phyloP scores from a whole-genome alignment of 345 rosid genomes.

The Syzygium aqueum region DNA sequence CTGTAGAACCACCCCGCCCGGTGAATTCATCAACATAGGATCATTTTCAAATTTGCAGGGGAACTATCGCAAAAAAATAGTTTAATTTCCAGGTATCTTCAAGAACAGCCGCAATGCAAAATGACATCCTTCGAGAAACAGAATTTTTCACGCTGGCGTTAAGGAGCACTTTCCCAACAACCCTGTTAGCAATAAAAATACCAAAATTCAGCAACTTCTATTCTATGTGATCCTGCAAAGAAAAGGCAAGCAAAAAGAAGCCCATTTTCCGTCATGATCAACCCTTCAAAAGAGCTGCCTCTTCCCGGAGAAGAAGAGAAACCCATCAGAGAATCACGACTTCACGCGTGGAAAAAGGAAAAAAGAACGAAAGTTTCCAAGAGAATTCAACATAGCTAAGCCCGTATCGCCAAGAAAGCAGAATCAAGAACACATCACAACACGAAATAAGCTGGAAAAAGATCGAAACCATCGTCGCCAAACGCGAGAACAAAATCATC shows the following conservation, averaged over 20 bases:
- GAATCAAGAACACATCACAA: neutral
- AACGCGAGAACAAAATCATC: neutral
- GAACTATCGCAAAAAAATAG: neutral
- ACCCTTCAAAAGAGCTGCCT: neutral
- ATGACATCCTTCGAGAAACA: neutral
- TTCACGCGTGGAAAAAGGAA: neutral
- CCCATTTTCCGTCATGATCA: neutral
- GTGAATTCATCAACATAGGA: neutral
- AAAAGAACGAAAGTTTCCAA: neutral
- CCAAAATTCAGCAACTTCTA: neutral
- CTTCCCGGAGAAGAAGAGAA: neutral
- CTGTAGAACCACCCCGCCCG: constrained; percentile 46
- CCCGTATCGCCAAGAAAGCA: neutral
- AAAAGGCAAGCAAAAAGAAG: neutral
- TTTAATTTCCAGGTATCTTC: neutral
- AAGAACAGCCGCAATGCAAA: neutral
- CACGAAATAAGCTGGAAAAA: neutral
- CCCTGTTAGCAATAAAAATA: neutral
- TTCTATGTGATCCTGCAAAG: neutral
- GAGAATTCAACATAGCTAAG: neutral
- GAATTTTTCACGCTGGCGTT: neutral
- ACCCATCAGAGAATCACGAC: neutral
- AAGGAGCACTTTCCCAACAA: neutral
- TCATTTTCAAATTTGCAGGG: neutral
- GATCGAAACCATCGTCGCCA: neutral